Percentiles rank a stretch among this genome's conserved stretches.
These are phyloP conservation scores for Raphanus raphanistrum DNA, from an alignment of 345 rosid genomes.

Conservation along the genomic window DNA sequence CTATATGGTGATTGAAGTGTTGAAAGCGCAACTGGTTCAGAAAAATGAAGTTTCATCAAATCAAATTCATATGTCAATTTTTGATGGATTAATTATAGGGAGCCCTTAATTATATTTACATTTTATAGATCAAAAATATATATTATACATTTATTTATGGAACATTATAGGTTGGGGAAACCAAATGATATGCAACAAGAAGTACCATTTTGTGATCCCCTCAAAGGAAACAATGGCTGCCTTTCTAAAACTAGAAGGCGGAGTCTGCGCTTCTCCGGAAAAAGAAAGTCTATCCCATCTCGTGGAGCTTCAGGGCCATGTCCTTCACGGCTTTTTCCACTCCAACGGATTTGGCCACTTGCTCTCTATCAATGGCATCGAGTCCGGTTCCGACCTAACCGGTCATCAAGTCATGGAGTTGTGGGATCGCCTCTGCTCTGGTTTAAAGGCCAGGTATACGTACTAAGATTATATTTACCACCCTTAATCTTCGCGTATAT, in stretches of 20 bases:
- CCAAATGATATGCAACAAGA: conserved; percentile 79
- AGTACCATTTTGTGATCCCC: conserved; percentile 85
- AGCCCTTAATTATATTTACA: background rate
- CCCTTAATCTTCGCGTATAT: background rate
- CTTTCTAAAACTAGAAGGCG: conserved; percentile 43
- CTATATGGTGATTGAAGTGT: background rate
- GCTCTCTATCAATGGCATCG: conserved; percentile 68
- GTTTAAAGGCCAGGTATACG: conserved; percentile 73
- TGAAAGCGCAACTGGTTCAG: background rate
- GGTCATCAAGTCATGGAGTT: conserved; percentile 81
- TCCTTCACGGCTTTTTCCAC: conserved; percentile 84
- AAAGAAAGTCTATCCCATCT: conserved; percentile 49
- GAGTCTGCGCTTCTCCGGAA: conserved; percentile 22
- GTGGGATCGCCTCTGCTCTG: conserved; percentile 86
- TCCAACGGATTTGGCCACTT: conserved; percentile 91
- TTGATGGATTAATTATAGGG: background rate
- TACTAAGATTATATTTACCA: background rate
- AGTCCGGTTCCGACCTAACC: conserved; percentile 61
- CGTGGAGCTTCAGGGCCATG: conserved; percentile 53
- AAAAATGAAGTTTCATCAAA: background rate
- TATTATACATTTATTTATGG: background rate
- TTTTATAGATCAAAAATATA: conserved; percentile 13
- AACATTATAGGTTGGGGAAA: conserved; percentile 74
- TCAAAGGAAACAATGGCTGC: conserved; percentile 58
- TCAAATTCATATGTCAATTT: background rate